Evolutionary conservation across 2,329 filamentous ascomycete species (phyloP).

Genomic region (Penicillium sp.): DNA sequence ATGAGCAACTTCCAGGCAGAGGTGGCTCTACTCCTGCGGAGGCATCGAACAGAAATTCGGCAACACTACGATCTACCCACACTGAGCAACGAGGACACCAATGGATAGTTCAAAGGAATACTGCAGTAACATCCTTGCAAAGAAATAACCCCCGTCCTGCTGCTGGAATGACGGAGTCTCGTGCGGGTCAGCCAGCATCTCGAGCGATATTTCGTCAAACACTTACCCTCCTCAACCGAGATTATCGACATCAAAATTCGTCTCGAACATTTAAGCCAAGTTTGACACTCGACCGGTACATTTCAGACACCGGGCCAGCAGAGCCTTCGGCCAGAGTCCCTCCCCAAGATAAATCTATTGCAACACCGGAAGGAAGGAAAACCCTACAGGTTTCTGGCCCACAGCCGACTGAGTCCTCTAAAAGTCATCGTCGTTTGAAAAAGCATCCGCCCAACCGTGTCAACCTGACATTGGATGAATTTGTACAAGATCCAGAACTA

Average conservation of each 20-base stretch:
- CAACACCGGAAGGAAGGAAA: too few species aligned
- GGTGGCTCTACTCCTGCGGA: constrained; percentile 5
- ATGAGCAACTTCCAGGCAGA: constrained; percentile 6
- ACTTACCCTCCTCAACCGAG: constrained; percentile 37
- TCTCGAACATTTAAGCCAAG: constrained; percentile 25
- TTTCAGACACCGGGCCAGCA: constrained; percentile 26
- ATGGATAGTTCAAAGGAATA: constrained; percentile 40
- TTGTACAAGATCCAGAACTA: constrained; percentile 47
- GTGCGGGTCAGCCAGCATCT: constrained; percentile 17
- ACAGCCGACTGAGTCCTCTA: background rate
- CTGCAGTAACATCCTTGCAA: constrained; percentile 42
- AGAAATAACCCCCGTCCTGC: constrained; percentile 41
- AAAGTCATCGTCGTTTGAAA: constrained; percentile 29
- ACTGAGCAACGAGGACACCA: constrained; percentile 29
- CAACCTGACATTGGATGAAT: constrained; percentile 49
- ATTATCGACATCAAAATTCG: constrained; percentile 28
- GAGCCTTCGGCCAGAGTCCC: background rate
- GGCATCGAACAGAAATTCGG: background rate
- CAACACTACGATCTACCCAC: constrained; percentile 9
- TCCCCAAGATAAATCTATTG: background rate
- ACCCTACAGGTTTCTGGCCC: background rate
- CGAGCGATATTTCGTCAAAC: constrained; percentile 35
- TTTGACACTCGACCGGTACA: constrained; percentile 42
- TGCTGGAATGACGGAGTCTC: constrained; percentile 30
- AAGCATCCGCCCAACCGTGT: constrained; percentile 51